Evolutionary conservation across 2,329 filamentous ascomycete genomes (phyloP), one percentile per base, ranked within the genome.

Genomic region (Penicillium freii): DNA sequence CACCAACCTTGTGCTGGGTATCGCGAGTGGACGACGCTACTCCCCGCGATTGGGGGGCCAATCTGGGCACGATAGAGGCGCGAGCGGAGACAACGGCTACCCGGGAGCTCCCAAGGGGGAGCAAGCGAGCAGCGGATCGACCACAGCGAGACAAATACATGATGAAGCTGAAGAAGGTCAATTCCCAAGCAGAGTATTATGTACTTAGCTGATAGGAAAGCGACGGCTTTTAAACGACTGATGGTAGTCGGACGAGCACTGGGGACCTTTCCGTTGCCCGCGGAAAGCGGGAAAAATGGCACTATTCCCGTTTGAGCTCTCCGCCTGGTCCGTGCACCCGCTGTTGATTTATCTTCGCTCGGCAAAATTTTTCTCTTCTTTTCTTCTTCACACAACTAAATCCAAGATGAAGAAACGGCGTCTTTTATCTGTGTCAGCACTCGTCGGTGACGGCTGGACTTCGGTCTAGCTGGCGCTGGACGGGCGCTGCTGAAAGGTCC

Each of bases 371-470:
- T 29, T 61, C 42, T 23, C 44, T 60, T 49, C 51, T 60, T 67
- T 64, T 67, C 62, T 64, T 71, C 68, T 64, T 73, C 71, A 73
- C 71, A 73, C 71, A 73, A 73, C 71, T 73, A 73, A 73, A 72
- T 73, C 71, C 71, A 73, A 73, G 65, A 73, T 73, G 71, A 73
- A 72, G 71, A 73, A 68, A 69, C 61, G 71, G 68, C 68, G 67
- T 65, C 36, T 59, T 59, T 63, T 55, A 62, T 59, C 71, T 71
- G 66, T 62, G 46, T 68, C 71, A 73, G 71, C 66, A 71, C 71
- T 73, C 71, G 71, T 70, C 67, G 70, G 66, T 58, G 56, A 57
- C 46, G 60, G 63, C 62, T 56, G 52, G 62, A 53, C 56, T 56
- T 64, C 56, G 57, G 57, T 46, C 38, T 56, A 66, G 62, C 67